Percentiles rank a stretch among this genome's conserved stretches.
Evolutionary conservation across 768 basidiomycete genomes (phyloP).

Genomic region (Pleurotus platypus): DNA sequence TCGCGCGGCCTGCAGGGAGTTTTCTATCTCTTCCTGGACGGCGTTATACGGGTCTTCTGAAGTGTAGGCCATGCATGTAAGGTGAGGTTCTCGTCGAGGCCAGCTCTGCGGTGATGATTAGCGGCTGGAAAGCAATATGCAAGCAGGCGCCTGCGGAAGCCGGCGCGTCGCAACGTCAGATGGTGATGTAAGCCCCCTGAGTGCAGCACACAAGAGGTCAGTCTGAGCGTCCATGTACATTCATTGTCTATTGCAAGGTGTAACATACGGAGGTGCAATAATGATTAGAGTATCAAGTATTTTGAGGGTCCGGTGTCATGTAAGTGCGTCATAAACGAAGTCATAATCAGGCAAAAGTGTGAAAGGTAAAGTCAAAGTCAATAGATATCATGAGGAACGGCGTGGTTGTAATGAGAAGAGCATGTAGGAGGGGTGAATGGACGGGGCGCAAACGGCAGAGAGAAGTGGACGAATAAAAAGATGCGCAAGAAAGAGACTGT

Average conservation of each 20-base stretch:
- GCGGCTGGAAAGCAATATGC: no score
- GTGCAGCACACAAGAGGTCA: no score
- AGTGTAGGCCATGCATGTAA: not conserved
- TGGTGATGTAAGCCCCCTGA: no score
- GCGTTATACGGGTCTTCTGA: conserved; percentile 83
- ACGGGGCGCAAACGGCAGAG: not conserved
- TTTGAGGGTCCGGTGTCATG: not conserved
- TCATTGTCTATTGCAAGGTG: not conserved
- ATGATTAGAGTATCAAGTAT: not conserved
- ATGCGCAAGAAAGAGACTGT: not conserved
- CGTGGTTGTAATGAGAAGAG: not conserved
- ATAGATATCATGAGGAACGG: not conserved
- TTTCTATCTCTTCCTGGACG: conserved; percentile 80
- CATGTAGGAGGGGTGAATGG: not conserved
- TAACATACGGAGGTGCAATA: not conserved
- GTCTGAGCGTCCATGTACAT: not conserved
- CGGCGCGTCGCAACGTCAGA: no score
- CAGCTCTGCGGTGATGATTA: no score
- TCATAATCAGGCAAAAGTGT: not conserved
- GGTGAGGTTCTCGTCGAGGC: not conserved
- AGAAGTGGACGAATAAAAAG: not conserved
- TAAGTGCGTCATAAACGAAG: not conserved
- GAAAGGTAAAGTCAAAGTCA: not conserved
- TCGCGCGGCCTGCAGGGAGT: conserved; percentile 65
- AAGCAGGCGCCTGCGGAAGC: no score